phyloP scores from a whole-genome alignment of 805 yeast species.

The Peterozyma toletana region DNA sequence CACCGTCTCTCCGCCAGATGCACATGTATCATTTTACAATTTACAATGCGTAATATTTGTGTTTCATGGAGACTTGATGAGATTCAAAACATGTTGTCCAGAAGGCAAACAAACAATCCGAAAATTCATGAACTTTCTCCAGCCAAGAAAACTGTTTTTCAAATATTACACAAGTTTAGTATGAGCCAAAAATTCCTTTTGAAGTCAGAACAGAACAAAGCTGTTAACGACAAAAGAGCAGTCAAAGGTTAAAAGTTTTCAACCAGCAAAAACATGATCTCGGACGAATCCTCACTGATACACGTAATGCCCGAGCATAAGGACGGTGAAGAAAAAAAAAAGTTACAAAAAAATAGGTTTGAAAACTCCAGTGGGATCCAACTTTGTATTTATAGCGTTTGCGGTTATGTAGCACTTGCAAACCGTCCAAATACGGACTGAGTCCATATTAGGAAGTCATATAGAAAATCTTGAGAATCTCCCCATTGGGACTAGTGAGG shows the following conservation, averaged over 20 bases:
- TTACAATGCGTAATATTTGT: no score
- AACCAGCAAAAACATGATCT: slow-evolving; percentile 99
- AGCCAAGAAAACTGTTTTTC: neutral
- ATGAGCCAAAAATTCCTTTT: slow-evolving; percentile 73
- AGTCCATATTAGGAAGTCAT: no score
- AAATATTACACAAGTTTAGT: neutral
- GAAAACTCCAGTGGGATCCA: neutral
- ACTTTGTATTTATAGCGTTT: no score
- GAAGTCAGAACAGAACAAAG: slow-evolving; percentile 39
- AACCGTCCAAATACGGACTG: no score
- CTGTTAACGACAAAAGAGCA: slow-evolving; percentile 45
- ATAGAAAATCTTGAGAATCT: no score
- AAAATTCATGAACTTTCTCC: neutral
- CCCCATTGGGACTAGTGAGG: no score
- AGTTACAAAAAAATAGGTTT: neutral
- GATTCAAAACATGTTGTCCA: neutral
- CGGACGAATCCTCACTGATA: slow-evolving; percentile 99
- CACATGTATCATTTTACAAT: no score
- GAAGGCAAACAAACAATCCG: neutral
- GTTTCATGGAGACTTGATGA: no score
- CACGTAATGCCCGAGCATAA: slow-evolving; percentile 99
- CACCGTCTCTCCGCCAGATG: no score
- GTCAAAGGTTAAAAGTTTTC: slow-evolving; percentile 97
- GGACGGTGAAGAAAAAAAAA: slow-evolving; percentile 9
- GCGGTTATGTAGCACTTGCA: no score